Evolutionary conservation across 75 land plant genomes (phyloP), one percentile per base, ranked within the genome.

Genomic region (Ceratopteris richardii): DNA sequence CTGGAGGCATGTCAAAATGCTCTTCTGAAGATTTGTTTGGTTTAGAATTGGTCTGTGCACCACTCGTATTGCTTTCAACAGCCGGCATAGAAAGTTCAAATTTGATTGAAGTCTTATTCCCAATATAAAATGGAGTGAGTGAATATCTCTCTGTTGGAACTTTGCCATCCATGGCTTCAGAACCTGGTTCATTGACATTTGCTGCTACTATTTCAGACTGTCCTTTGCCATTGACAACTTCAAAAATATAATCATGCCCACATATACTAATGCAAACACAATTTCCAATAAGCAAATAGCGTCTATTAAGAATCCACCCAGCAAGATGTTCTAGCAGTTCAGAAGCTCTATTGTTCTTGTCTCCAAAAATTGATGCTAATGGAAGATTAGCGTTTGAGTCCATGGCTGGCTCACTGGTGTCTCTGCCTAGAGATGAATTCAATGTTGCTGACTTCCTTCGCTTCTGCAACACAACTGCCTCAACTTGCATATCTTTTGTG

Each of bases 211-310:
- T 28, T 30, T 3, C 51, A 13, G 51, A 54, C 11, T 44, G 31
- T 22, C 22, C 40, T 22, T 51, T 43, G 20, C 73, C 68, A 60
- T 61, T 75, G 7, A 60, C 62, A 19, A 89, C 84, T 10, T 31
- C 60, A 36, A 86, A 82, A 22, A 66, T 11, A 36, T 71, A 79
- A 51, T 79, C 60, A 22, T 72, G 51, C 20, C 83, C 78, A 71
- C 84, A 76, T 37, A 84, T 30, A 36, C 92, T 86, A 16, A 95
- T 54, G 13, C 60, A n/a, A 3, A 90, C 99, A 57, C 80, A 29
- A 63, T 91, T 87, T 11, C 97, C 93, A 42, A 16, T 50, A 20
- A 95, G 73, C 46, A 95, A 56, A 42, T 41, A 25, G 1, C 99
- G 84, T 14, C 70, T 77, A 59, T 56, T 40, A 27, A 95, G 70